Percentiles rank a stretch among this genome's conserved stretches.
Evolutionary conservation across 2,329 filamentous ascomycete genomes (phyloP).

Genomic region (Aspergillus sp.): DNA sequence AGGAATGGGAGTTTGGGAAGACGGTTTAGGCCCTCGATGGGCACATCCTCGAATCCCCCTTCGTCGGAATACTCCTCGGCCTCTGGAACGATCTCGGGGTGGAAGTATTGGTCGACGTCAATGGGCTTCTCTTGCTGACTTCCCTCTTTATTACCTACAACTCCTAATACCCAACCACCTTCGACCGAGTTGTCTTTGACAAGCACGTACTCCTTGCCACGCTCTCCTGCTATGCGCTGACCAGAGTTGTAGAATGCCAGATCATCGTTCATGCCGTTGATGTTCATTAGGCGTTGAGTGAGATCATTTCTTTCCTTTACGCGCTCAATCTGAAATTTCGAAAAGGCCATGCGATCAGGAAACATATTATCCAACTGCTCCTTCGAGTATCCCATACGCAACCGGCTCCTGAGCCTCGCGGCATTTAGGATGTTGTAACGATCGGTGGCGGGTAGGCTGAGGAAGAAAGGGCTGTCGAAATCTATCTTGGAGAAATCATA

Average conservation of each 20-base stretch:
- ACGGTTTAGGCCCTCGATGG: constrained; percentile 84
- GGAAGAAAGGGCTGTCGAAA: constrained; percentile 93
- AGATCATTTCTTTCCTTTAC: constrained; percentile 91
- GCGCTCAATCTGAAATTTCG: constrained; percentile 90
- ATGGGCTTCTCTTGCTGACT: constrained; percentile 85
- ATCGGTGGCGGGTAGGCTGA: constrained; percentile 83
- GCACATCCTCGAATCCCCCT: constrained; percentile 86
- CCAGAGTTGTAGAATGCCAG: constrained; percentile 68
- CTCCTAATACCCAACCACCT: constrained; percentile 92
- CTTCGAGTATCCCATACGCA: constrained; percentile 95
- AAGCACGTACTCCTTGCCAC: constrained; percentile 88
- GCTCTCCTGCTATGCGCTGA: constrained; percentile 64
- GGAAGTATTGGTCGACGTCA: constrained; percentile 72
- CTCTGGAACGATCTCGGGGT: constrained; percentile 50
- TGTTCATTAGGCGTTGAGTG: constrained; percentile 89
- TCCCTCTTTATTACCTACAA: constrained; percentile 79
- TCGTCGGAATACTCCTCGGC: constrained; percentile 65
- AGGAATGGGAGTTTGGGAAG: constrained; percentile 63
- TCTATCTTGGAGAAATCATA: constrained; percentile 99
- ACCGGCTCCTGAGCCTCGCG: constrained; percentile 77
- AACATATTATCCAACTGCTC: constrained; percentile 97
- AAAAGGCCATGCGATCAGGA: constrained; percentile 95
- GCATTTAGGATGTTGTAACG: constrained; percentile 98
- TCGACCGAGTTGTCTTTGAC: constrained; percentile 95
- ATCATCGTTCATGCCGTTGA: constrained; percentile 82